Percentiles rank a stretch among this genome's conserved stretches.
phyloP scores from a whole-genome alignment of 768 basidiomycete genomes.

The Rossbeevera mucosa region DNA sequence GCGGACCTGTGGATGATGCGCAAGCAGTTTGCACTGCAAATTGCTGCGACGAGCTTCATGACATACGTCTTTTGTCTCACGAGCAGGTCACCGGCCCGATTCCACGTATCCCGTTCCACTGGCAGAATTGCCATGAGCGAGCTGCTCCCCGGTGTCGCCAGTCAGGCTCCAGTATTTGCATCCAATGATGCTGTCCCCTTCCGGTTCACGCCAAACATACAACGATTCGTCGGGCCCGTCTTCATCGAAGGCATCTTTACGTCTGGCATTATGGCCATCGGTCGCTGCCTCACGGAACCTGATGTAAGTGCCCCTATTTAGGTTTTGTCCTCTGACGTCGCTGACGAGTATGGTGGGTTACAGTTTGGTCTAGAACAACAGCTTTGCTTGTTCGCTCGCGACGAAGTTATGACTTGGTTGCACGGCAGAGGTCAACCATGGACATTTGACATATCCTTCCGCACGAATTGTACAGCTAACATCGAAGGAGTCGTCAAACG shows the following conservation, averaged over 20 bases:
- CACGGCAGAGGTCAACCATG: conserved; percentile 52
- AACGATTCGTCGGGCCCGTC: conserved; percentile 84
- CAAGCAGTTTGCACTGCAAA: conserved; percentile 91
- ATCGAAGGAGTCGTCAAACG: conserved; percentile 73
- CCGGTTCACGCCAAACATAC: conserved; percentile 95
- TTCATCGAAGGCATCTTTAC: conserved; percentile 88
- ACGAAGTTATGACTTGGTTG: conserved; percentile 84
- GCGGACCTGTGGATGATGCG: conserved; percentile 94
- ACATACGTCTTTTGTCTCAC: conserved; percentile 83
- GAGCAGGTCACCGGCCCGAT: conserved; percentile 77
- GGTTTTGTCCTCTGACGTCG: not conserved
- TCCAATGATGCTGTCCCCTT: conserved; percentile 91
- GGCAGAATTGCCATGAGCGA: conserved; percentile 93
- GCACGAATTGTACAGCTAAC: conserved; percentile 52
- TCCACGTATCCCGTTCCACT: conserved; percentile 85
- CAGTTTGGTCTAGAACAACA: conserved; percentile 93
- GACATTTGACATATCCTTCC: conserved; percentile 55
- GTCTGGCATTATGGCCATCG: conserved; percentile 86
- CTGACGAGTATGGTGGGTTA: conserved; percentile 1
- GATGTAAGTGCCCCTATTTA: conserved; percentile 51
- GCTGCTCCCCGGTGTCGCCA: conserved; percentile 63
- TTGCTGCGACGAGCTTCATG: conserved; percentile 88
- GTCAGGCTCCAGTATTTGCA: conserved; percentile 57
- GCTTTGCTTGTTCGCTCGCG: conserved; percentile 84
- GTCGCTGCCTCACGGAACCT: conserved; percentile 83